These are phyloP conservation scores for Penicillium griseofulvum DNA, from an alignment of 2,329 filamentous ascomycete species.

Conservation along the genomic window DNA sequence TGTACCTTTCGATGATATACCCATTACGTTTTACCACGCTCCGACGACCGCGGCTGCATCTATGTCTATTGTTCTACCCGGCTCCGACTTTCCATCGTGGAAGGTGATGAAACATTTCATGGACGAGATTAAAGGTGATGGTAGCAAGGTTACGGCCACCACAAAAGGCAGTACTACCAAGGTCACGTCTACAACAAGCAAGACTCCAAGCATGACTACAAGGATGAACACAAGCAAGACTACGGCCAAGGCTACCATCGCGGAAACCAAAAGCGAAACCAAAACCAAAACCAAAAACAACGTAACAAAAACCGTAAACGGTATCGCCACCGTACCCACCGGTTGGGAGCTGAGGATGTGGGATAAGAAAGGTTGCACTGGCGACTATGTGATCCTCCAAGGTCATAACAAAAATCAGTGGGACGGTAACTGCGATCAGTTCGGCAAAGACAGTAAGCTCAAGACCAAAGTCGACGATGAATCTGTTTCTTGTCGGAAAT, in stretches of 20 bases:
- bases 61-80: no score
- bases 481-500: slow-evolving; percentile 1
- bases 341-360: slow-evolving; percentile 4
- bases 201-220: background rate
- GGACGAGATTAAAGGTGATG: no score
- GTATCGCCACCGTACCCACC: background rate
- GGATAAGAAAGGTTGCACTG: background rate
- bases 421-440: background rate
- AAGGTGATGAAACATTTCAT: no score
- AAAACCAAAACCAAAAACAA: background rate
- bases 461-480: background rate
- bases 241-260: background rate
- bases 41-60: background rate
- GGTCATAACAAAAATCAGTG: slow-evolving; percentile 1
- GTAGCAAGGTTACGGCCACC: no score
- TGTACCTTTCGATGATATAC: background rate
- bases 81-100: rapidly evolving
- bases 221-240: no score
- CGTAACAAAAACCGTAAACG: background rate
- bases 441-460: background rate
- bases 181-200: background rate
- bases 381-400: background rate
- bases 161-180: no score
- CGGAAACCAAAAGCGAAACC: no score
- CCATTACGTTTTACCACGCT: background rate